These are phyloP conservation scores for Ilex paraguariensis DNA, from an alignment of 305 asterid species.

Conservation along the genomic window DNA sequence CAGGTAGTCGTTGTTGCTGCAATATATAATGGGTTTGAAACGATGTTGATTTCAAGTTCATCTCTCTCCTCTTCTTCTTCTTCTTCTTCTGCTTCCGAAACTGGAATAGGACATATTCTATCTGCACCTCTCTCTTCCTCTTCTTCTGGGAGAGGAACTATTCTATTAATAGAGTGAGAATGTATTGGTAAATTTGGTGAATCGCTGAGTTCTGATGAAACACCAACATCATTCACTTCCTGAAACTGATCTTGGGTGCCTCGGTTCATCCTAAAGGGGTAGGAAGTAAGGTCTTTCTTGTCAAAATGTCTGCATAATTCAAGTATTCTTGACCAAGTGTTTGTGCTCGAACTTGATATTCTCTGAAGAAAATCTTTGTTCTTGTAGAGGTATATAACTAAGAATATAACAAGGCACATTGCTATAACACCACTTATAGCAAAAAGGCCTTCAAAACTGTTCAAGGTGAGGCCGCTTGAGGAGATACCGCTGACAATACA, in stretches of 20 bases:
- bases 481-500: slow-evolving; percentile 14
- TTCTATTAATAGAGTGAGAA: neutral
- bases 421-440: slow-evolving; percentile 34
- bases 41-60: too few relatives aligned
- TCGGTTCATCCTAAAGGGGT: slow-evolving; percentile 1
- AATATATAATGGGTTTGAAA: too few relatives aligned
- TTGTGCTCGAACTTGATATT: slow-evolving; percentile 20
- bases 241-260: slow-evolving; percentile 9
- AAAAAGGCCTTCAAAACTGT: slow-evolving; percentile 29
- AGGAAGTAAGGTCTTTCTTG: slow-evolving; percentile 20
- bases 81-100: too few relatives aligned
- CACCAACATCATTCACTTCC: slow-evolving; percentile 1
- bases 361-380: slow-evolving; percentile 23
- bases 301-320: slow-evolving; percentile 31
- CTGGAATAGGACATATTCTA: neutral
- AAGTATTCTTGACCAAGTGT: slow-evolving; percentile 29
- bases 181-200: slow-evolving; percentile 2
- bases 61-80: too few relatives aligned
- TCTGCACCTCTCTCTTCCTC: neutral
- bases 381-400: slow-evolving; percentile 21
- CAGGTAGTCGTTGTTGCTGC: too few relatives aligned
- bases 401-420: slow-evolving; percentile 23
- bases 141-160: slow-evolving; percentile 4
- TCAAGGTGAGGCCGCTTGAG: slow-evolving; percentile 19
- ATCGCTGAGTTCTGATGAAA: slow-evolving; percentile 5